Percentiles rank a stretch among this genome's conserved stretches.
These are phyloP conservation scores for Candida tunisiensis DNA, from an alignment of 1,139 yeast genomes.

Conservation along the genomic window DNA sequence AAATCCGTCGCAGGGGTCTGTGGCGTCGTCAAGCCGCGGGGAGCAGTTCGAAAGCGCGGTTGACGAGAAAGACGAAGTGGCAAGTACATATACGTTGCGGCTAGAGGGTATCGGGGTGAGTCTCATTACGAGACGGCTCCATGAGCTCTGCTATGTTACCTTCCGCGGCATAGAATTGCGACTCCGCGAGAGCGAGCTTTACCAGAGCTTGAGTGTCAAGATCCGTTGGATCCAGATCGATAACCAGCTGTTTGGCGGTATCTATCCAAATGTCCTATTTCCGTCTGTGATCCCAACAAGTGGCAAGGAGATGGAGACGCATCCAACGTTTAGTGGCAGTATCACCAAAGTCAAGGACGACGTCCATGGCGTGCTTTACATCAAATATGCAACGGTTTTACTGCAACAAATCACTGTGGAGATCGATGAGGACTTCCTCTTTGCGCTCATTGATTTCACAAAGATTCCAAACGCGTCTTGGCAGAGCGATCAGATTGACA, in stretches of 20 bases:
- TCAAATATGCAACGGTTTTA: conserved; percentile 79
- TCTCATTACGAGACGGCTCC: conserved; percentile 47
- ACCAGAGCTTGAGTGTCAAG: conserved; percentile 65
- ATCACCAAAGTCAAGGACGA: conserved; percentile 75
- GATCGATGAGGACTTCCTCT: conserved; percentile 83
- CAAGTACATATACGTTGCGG: conserved; percentile 36
- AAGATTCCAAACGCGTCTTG: conserved; percentile 45
- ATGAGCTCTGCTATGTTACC: conserved; percentile 73
- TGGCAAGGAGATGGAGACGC: conserved; percentile 67
- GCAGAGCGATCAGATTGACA: conserved; percentile 10
- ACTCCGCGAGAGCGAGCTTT: conserved; percentile 70
- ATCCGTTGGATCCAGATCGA: conserved; percentile 92
- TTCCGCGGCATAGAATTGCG: conserved; percentile 66
- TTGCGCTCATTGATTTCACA: conserved; percentile 65
- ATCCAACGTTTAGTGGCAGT: conserved; percentile 82
- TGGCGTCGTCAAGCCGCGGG: conserved; percentile 5
- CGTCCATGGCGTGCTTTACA: conserved; percentile 74
- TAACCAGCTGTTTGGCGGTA: conserved; percentile 78
- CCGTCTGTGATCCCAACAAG: conserved; percentile 86
- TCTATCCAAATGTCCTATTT: conserved; percentile 77
- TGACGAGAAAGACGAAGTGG: conserved; percentile 39
- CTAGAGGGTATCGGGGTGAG: conserved; percentile 89
- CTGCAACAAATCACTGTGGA: conserved; percentile 87
- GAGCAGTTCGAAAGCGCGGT: conserved; percentile 50
- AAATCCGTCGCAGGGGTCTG: conserved; percentile 2